Evolutionary conservation across 176 grass and related monocot genomes (phyloP).

Genomic region (Canna indica): DNA sequence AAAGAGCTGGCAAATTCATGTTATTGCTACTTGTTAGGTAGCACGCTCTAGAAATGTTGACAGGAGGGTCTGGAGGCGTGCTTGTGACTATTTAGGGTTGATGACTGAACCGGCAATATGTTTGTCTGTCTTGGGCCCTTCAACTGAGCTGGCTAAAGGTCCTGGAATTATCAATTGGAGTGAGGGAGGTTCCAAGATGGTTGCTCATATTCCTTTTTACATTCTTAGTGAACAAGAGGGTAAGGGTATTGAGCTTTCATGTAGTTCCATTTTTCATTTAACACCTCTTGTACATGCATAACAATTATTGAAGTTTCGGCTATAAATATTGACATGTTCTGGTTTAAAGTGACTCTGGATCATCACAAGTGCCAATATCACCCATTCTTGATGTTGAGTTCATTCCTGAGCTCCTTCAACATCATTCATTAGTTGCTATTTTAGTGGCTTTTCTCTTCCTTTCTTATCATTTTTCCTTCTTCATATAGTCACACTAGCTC

Average conservation of each 20-base stretch:
- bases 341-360: too few relatives aligned
- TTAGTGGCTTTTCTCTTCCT: too few relatives aligned
- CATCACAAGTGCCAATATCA: too few relatives aligned
- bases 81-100: constrained; percentile 87
- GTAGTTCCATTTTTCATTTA: background rate
- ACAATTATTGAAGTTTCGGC: background rate
- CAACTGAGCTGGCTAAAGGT: constrained; percentile 43
- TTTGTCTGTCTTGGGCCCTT: constrained; percentile 67
- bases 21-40: constrained; percentile 36
- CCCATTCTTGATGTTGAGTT: too few relatives aligned
- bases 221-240: constrained; percentile 60
- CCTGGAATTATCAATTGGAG: constrained; percentile 88
- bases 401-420: too few relatives aligned
- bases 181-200: constrained; percentile 72
- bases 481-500: too few relatives aligned
- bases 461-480: too few relatives aligned
- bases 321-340: background rate
- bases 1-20: constrained; percentile 3
- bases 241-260: constrained; percentile 17
- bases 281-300: too few relatives aligned
- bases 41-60: constrained; percentile 64
- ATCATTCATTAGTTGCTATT: too few relatives aligned
- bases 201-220: constrained; percentile 87
- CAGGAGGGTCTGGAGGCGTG: constrained; percentile 72
- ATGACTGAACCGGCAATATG: constrained; percentile 83